Evolutionary conservation across 257 asterid genomes (phyloP), one percentile per base, ranked within the genome.

Genomic region (Solanum clarkiae): DNA sequence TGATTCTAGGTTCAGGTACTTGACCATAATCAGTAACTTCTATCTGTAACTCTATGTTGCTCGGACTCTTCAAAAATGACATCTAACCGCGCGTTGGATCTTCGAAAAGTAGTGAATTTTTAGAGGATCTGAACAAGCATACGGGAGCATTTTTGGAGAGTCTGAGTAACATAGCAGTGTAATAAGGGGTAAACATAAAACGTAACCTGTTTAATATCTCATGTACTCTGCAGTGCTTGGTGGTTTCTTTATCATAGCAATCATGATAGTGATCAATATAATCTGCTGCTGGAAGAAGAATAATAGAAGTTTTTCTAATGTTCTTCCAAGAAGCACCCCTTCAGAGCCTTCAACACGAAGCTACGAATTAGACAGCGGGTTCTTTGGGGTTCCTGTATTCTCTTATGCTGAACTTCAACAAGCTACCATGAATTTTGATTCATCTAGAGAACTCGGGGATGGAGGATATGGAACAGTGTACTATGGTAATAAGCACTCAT

Each of bases 401-500:
- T 57, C 86, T 47, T 84, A 54, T 59, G 82, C 70, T 36, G 86
- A 84, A 71, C 86, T 84, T 17, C 72, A 84, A 84, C 71, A 84
- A 60, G 86, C 86, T 54, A 84, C 86, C 36, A 77, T 70, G 74
- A 74, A 44, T 60, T 84, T 84, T 17, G 84, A 74, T 77, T 84
- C 86, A 22, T 57, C 86, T 8, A 24, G 83, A 57, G 84, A 56
- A 11, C 82, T 84, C 14, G 86, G 86, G 0, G 86, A 84, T 71
- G 86, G 86, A 56, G 86, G 86, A 55, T 84, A 36, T 74, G 86
- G 86, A 84, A 84, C 82, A 55, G 86, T 84, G 2, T 84, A 84
- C 63, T 80, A 74, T 74, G 86, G 86, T 84, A 44, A 42, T 74
- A 13, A 57, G 44, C 36, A 40, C 42, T 5, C 42, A 5, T 36